phyloP scores from a whole-genome alignment of 257 asterid genomes.

The Schizonepeta tenuifolia region DNA sequence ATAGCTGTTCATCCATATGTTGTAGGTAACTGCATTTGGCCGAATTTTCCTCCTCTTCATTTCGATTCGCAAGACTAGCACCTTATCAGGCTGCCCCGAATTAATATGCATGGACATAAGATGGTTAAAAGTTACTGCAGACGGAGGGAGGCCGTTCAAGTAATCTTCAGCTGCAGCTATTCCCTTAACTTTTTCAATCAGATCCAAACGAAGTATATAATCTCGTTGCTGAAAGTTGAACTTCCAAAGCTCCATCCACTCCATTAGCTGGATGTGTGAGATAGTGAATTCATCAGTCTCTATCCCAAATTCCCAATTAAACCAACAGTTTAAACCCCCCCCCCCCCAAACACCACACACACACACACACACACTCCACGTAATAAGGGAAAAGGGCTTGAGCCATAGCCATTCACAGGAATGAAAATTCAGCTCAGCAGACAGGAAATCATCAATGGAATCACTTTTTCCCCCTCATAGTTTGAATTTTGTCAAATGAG shows the following conservation, averaged over 20 bases:
- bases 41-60: constrained; percentile 59
- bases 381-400: no score
- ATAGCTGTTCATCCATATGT: constrained; percentile 64
- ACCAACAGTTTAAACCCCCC: no score
- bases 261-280: constrained; percentile 59
- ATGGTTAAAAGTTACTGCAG: constrained; percentile 50
- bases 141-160: constrained; percentile 54
- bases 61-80: constrained; percentile 43
- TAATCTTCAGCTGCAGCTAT: constrained; percentile 69
- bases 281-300: background rate
- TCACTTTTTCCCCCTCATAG: background rate
- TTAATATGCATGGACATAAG: constrained; percentile 64
- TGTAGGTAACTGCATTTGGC: constrained; percentile 57
- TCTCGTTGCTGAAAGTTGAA: constrained; percentile 44
- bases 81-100: constrained; percentile 64
- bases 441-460: background rate
- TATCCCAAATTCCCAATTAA: no score
- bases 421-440: background rate
- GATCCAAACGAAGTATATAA: constrained; percentile 58
- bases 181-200: constrained; percentile 61
- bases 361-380: no score
- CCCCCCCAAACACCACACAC: no score
- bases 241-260: constrained; percentile 74
- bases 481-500: background rate
- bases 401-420: no score